These are phyloP conservation scores for Fusarium chaquense DNA, from an alignment of 2,329 filamentous ascomycete genomes.

Conservation along the genomic window DNA sequence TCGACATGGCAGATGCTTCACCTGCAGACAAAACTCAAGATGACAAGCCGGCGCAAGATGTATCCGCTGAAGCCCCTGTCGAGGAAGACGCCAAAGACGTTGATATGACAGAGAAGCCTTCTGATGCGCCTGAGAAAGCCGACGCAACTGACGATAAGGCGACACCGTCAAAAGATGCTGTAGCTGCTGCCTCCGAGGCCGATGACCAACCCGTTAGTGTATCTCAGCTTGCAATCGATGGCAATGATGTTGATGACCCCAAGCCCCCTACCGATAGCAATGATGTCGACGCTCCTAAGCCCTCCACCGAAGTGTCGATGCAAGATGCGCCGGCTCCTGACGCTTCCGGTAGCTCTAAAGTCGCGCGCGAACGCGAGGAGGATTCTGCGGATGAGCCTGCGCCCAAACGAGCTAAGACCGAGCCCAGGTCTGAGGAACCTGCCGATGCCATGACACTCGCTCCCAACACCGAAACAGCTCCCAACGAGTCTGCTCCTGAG, in stretches of 20 bases:
- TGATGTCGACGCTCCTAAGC: conserved; percentile 46
- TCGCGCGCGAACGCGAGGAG: conserved; percentile 81
- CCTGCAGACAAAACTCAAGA: conserved; percentile 19
- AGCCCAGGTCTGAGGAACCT: conserved; percentile 61
- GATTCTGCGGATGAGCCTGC: conserved; percentile 74
- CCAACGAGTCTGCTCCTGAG: conserved; percentile 43
- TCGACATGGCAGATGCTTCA: conserved; percentile 34
- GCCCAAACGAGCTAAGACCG: conserved; percentile 84
- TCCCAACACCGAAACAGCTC: conserved; percentile 26
- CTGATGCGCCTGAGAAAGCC: conserved; percentile 25
- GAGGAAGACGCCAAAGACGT: conserved; percentile 39
- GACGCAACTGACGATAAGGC: conserved; percentile 35
- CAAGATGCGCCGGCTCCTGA: conserved; percentile 56
- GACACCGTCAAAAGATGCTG: conserved; percentile 30
- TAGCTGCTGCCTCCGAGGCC: conserved; percentile 50
- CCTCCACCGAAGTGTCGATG: conserved; percentile 63
- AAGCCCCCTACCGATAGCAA: conserved; percentile 54
- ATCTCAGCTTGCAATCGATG: conserved; percentile 56
- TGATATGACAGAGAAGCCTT: conserved; percentile 46
- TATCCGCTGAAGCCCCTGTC: conserved; percentile 11
- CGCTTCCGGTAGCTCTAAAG: conserved; percentile 63
- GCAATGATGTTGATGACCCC: conserved; percentile 48
- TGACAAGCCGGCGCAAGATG: conserved; percentile 11
- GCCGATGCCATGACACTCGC: conserved; percentile 18
- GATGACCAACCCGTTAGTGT: conserved; percentile 54